Evolutionary conservation across 140 eudicot species (phyloP).

Genomic region (Ambrosia hybrid): DNA sequence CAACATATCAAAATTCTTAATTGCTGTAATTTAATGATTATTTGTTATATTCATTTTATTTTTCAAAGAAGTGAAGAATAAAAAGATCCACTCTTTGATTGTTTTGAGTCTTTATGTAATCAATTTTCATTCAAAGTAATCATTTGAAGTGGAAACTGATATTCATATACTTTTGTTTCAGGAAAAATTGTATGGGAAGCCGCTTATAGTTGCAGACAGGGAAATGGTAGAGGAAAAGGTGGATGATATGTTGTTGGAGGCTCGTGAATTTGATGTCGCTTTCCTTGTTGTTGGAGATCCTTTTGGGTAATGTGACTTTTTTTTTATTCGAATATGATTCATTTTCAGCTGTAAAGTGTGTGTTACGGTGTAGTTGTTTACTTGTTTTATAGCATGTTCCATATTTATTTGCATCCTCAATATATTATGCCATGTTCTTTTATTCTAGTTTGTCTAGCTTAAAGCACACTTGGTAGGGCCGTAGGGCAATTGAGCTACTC

Average conservation of each 20-base stretch:
- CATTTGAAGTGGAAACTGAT: slow-evolving; percentile 1
- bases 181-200: slow-evolving; percentile 83
- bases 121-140: slow-evolving; percentile 4
- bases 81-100: background rate
- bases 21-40: background rate
- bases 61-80: background rate
- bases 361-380: background rate
- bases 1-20: background rate
- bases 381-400: background rate
- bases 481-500: background rate
- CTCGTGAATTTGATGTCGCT: slow-evolving; percentile 69
- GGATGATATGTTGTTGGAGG: slow-evolving; percentile 68
- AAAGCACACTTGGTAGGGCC: background rate
- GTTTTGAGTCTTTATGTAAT: slow-evolving; percentile 1
- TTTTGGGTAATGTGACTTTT: slow-evolving; percentile 50
- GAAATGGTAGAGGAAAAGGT: slow-evolving; percentile 95
- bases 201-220: slow-evolving; percentile 70
- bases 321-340: too few species aligned
- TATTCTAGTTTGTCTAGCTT: background rate
- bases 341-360: background rate
- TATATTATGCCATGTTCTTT: background rate
- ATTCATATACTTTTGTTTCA: slow-evolving; percentile 31
- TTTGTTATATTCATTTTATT: background rate
- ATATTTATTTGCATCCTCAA: background rate
- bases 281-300: slow-evolving; percentile 98